Percentiles rank a stretch among this genome's conserved stretches.
Conservation (phyloP, 108 stramenopile genomes). For the Pseudonitzschia multiseries region DNA sequence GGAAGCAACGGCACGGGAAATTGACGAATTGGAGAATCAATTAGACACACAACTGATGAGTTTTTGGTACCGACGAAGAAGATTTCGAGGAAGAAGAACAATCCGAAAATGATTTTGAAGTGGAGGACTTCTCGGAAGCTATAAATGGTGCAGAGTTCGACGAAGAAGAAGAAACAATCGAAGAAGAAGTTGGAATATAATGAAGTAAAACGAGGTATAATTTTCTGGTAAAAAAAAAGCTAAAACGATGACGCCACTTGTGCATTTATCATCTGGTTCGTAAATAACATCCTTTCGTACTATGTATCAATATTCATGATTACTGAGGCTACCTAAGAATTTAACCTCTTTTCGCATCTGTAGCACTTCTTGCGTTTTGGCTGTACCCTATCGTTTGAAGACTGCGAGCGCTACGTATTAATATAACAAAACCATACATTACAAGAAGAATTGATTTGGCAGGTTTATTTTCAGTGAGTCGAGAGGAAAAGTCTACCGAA, state of each 20-base stretch:
- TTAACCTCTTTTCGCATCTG: too few species aligned
- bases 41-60: slow-evolving; percentile 6
- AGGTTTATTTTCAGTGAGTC: too few species aligned
- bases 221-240: neutral
- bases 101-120: slow-evolving; percentile 29
- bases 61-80: slow-evolving; percentile 8
- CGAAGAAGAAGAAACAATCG: slow-evolving; percentile 36
- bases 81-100: slow-evolving; percentile 22
- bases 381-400: too few species aligned
- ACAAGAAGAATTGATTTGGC: too few species aligned
- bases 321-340: too few species aligned
- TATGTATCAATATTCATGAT: too few species aligned
- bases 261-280: too few species aligned
- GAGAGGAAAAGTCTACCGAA: too few species aligned
- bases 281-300: too few species aligned
- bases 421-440: too few species aligned
- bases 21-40: slow-evolving; percentile 18
- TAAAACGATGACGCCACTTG: neutral
- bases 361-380: too few species aligned
- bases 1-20: slow-evolving; percentile 14
- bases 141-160: neutral
- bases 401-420: too few species aligned
- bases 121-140: slow-evolving; percentile 46
- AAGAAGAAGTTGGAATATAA: slow-evolving; percentile 38
- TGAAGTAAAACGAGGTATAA: neutral